Evolutionary conservation across 192 early-diverging fungal genomes (phyloP), one percentile per base, ranked within the genome.

Genomic region (Irineochytrium annulatum): DNA sequence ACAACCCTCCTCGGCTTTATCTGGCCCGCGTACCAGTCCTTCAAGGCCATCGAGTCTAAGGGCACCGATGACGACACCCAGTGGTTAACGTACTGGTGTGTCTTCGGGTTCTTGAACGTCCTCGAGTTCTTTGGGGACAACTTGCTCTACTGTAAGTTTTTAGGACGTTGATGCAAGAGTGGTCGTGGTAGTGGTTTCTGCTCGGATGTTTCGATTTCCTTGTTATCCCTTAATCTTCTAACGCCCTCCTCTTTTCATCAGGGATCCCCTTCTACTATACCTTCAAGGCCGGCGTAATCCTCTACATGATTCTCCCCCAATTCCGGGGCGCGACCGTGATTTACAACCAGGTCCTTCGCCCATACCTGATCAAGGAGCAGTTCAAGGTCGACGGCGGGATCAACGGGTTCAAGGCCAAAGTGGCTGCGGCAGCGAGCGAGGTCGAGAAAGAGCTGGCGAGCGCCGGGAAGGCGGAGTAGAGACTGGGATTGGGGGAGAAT

Each of bases 21-120:
- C 28, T 98, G 95, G 62, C 93, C 94, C 52, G 92, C 92, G 24
- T 98, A 92, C 66, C 85, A 88, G 56, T 90, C 91, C 31, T 91
- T 96, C 81, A 86, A 90, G 65, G 94, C 94, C 20, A 84, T 98
- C 58, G 95, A 98, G 70, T 79, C 82, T 16, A 62, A 80, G 0
- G 80, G 77, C 41, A 92, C 84, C 66, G 77, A 78, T 3, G 89
- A 92, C 68, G 91, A 94, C 65, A 85, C 70, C 16, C 92, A 94
- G 66, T 94, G 92, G 91, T 52, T 59, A 8, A 57, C 48, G 4
- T 48, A 66, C 34, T 61, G 49, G 87, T 84, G 83, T 29, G 90
- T 98, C 11, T 93, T 88, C 76, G 94, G 90, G 28, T 86, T 95
- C 69, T 74, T 93, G 52, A 90, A 91, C 57, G 78, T 88, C 32